Percentiles rank a stretch among this genome's conserved stretches.
Conservation (phyloP, 768 basidiomycete species). For the Trametes maxima region DNA sequence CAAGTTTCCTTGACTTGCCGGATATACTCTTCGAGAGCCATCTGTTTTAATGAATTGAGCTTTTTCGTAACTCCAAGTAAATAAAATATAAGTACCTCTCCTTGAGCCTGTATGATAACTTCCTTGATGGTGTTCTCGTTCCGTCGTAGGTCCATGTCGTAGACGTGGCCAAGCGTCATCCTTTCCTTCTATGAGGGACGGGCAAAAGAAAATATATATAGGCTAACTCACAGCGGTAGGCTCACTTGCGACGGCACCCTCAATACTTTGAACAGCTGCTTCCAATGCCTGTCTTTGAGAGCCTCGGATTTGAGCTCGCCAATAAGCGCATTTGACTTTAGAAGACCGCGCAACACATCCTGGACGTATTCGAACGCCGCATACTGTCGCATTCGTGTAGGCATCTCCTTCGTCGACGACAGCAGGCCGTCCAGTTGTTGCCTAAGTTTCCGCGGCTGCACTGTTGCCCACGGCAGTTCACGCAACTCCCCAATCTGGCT, state of each 20-base stretch:
- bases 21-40: slow-evolving; percentile 95
- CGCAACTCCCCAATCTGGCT: slow-evolving; percentile 86
- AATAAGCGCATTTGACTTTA: slow-evolving; percentile 90
- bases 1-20: slow-evolving; percentile 96
- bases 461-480: slow-evolving; percentile 87
- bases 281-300: slow-evolving; percentile 97
- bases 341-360: slow-evolving; percentile 78
- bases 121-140: slow-evolving; percentile 93
- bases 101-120: slow-evolving; percentile 95
- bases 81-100: slow-evolving; percentile 62
- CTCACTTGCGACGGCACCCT: slow-evolving; percentile 74
- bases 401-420: slow-evolving; percentile 97
- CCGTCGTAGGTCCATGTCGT: slow-evolving; percentile 93
- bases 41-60: slow-evolving; percentile 48
- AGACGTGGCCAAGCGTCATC: slow-evolving; percentile 95
- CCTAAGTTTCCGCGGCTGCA: slow-evolving; percentile 93
- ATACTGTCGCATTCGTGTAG: slow-evolving; percentile 97
- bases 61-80: background rate
- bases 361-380: slow-evolving; percentile 98
- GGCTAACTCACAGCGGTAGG: slow-evolving; percentile 61
- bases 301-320: slow-evolving; percentile 96
- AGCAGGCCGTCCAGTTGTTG: slow-evolving; percentile 92
- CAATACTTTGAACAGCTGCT: slow-evolving; percentile 91
- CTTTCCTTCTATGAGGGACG: slow-evolving; percentile 39
- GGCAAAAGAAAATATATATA: slow-evolving; percentile 11